A percentile compares a stretch with the other conserved stretches of the same genome.
Conservation (phyloP, 306 rosid genomes). For the Casuarina glauca region DNA sequence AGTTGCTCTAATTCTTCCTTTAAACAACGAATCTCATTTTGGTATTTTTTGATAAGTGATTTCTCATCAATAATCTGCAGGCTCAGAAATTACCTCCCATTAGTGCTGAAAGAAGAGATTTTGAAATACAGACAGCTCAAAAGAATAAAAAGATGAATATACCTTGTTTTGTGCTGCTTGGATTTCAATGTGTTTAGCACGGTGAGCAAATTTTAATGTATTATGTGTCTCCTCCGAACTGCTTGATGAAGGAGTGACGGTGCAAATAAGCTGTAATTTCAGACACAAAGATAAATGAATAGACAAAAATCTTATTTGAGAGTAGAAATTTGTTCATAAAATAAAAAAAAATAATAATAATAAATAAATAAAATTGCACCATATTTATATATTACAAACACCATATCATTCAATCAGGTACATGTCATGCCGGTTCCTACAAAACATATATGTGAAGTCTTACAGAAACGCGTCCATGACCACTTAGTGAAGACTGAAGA, state of each 20-base stretch:
- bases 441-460: slow-evolving; percentile 42
- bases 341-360: too few relatives aligned
- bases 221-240: slow-evolving; percentile 95
- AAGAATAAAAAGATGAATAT: slow-evolving; percentile 12
- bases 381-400: slow-evolving; percentile 16
- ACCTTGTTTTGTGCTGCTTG: slow-evolving; percentile 95
- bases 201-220: slow-evolving; percentile 95
- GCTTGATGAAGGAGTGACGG: slow-evolving; percentile 97
- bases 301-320: slow-evolving; percentile 26
- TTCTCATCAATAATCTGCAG: slow-evolving; percentile 98
- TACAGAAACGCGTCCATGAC: slow-evolving; percentile 98
- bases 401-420: slow-evolving; percentile 22
- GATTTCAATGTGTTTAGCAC: slow-evolving; percentile 96
- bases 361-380: slow-evolving; percentile 11
- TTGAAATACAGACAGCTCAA: neutral
- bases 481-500: slow-evolving; percentile 94
- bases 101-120: slow-evolving; percentile 26
- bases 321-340: slow-evolving; percentile 19
- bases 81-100: slow-evolving; percentile 16
- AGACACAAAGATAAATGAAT: slow-evolving; percentile 22
- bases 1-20: slow-evolving; percentile 92
- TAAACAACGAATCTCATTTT: slow-evolving; percentile 80
- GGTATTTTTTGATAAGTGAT: slow-evolving; percentile 96
- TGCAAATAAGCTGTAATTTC: slow-evolving; percentile 86
- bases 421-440: slow-evolving; percentile 18